Evolutionary conservation across 2,329 filamentous ascomycete species (phyloP).

Genomic region (Fusarium buxicola): DNA sequence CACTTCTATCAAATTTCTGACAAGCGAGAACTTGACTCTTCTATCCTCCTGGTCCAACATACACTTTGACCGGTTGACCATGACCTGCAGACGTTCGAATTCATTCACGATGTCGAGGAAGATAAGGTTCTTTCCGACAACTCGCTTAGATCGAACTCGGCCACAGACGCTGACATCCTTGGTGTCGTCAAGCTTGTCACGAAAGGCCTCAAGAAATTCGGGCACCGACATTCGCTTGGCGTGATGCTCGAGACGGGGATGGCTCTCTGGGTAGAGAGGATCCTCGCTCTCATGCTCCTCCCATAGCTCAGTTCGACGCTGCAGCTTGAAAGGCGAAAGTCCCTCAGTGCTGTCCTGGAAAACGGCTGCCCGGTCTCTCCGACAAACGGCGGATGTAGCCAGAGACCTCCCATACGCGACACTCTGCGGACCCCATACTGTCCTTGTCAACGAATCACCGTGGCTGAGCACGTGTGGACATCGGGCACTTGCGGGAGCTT

Average conservation of each 20-base stretch:
- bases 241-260: slow-evolving; percentile 51
- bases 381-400: slow-evolving; percentile 34
- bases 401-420: slow-evolving; percentile 31
- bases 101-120: slow-evolving; percentile 86
- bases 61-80: slow-evolving; percentile 74
- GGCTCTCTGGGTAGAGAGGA: slow-evolving; percentile 51
- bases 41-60: slow-evolving; percentile 50
- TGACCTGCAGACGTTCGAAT: slow-evolving; percentile 77
- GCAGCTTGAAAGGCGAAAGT: slow-evolving; percentile 53
- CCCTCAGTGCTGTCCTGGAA: slow-evolving; percentile 39
- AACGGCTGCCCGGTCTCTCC: slow-evolving; percentile 17
- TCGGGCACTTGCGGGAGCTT: slow-evolving; percentile 21
- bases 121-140: slow-evolving; percentile 79
- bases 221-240: slow-evolving; percentile 48
- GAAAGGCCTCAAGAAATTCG: slow-evolving; percentile 50
- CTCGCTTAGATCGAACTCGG: slow-evolving; percentile 78
- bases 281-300: slow-evolving; percentile 51
- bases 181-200: slow-evolving; percentile 43
- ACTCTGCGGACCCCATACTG: slow-evolving; percentile 11
- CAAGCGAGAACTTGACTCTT: slow-evolving; percentile 64
- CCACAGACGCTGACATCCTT: slow-evolving; percentile 59
- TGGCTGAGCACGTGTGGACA: slow-evolving; percentile 18
- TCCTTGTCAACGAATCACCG: slow-evolving; percentile 26
- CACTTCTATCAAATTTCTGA: slow-evolving; percentile 75
- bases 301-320: slow-evolving; percentile 49